Conservation (phyloP, 768 basidiomycete species). For the Cystoderma amianthinum region DNA sequence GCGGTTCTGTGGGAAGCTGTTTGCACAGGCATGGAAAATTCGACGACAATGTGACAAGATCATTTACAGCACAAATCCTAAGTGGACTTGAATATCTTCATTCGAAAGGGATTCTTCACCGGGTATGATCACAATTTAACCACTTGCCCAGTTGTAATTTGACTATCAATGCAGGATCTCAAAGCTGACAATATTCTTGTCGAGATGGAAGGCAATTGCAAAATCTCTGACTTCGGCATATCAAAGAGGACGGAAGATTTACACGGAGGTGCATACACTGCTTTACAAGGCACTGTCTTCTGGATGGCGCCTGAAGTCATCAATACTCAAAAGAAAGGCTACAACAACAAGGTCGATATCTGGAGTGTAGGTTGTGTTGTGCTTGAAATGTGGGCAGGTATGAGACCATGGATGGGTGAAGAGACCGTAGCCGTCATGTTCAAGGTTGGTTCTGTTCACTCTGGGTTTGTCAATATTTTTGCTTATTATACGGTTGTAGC, state of each 20-base stretch:
- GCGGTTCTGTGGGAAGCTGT: constrained; percentile 90
- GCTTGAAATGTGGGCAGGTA: constrained; percentile 98
- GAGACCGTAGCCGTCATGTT: constrained; percentile 91
- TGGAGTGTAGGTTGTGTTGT: constrained; percentile 99
- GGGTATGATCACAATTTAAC: no score
- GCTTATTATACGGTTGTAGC: constrained; percentile 30
- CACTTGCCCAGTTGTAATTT: constrained; percentile 5
- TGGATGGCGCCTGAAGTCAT: constrained; percentile 99
- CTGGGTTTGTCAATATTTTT: neutral
- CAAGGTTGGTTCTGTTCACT: constrained; percentile 49
- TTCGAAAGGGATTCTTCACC: constrained; percentile 84
- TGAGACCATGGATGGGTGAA: constrained; percentile 88
- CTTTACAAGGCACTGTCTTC: constrained; percentile 97
- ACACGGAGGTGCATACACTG: constrained; percentile 77
- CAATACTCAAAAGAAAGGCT: constrained; percentile 81
- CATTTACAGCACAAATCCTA: constrained; percentile 89
- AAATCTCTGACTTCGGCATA: constrained; percentile 98
- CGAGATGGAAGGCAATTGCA: constrained; percentile 86
- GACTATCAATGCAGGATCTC: constrained; percentile 55
- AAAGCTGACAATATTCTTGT: constrained; percentile 99
- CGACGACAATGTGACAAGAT: constrained; percentile 85
- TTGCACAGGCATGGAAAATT: constrained; percentile 90
- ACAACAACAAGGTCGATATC: constrained; percentile 96
- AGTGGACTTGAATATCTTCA: constrained; percentile 92
- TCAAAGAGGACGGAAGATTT: constrained; percentile 93